phyloP scores from a whole-genome alignment of 257 asterid genomes.

The Solanum tarijense region DNA sequence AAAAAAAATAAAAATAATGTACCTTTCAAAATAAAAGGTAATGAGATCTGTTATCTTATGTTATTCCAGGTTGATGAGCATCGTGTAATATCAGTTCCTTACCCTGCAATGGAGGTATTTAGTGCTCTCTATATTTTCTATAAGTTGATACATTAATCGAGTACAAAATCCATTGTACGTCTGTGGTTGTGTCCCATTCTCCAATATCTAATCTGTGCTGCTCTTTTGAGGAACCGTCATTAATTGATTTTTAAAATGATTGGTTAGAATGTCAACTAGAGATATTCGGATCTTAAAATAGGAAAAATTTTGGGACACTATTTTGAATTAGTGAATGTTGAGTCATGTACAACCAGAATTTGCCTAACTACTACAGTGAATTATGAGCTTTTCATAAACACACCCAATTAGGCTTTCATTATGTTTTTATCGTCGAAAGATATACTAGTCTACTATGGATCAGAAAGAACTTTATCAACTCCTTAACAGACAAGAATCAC shows the following conservation, averaged over 20 bases:
- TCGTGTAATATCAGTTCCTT: slow-evolving; percentile 74
- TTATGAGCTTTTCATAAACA: neutral
- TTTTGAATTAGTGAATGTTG: neutral
- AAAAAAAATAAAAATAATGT: neutral
- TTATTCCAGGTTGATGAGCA: slow-evolving; percentile 79
- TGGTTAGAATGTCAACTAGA: neutral
- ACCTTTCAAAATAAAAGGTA: neutral
- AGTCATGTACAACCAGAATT: neutral
- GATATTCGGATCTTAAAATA: neutral
- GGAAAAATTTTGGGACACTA: neutral
- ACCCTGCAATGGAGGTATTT: slow-evolving; percentile 81
- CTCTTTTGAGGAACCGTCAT: neutral
- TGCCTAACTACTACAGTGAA: neutral
- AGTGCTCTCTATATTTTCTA: neutral
- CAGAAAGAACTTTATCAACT: neutral
- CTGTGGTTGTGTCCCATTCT: neutral
- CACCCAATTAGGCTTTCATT: neutral
- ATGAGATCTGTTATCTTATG: slow-evolving; percentile 12
- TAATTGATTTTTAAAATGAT: neutral
- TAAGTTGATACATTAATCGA: neutral
- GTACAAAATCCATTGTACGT: neutral
- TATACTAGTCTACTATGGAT: neutral
- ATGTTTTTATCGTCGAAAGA: neutral
- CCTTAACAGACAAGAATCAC: neutral
- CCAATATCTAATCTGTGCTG: neutral